Conservation (phyloP, 768 basidiomycete species). For the Naganishia onofrii region DNA sequence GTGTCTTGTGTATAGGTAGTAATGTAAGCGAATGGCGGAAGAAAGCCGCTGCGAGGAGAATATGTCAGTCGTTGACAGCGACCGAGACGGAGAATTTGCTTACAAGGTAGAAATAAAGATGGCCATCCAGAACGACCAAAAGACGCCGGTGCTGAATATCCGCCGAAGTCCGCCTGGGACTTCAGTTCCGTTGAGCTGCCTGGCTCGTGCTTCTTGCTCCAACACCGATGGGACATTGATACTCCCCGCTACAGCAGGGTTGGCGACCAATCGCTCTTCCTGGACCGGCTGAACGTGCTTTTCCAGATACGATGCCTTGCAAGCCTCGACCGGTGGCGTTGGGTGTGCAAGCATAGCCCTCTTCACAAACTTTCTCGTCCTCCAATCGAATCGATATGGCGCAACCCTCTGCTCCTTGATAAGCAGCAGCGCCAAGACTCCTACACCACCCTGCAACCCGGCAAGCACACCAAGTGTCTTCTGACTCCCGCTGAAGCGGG, state of each 20-base stretch:
- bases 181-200: neutral
- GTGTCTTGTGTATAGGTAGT: slow-evolving; percentile 27
- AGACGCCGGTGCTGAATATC: slow-evolving; percentile 16
- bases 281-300: neutral
- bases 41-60: slow-evolving; percentile 19
- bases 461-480: slow-evolving; percentile 22
- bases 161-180: neutral
- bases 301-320: neutral
- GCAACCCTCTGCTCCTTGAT: slow-evolving; percentile 15
- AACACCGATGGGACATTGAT: neutral
- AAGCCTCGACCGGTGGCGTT: neutral
- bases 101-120: slow-evolving; percentile 31
- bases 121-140: slow-evolving; percentile 21
- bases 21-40: slow-evolving; percentile 30
- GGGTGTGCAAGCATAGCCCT: neutral
- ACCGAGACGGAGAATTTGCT: neutral
- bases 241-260: neutral
- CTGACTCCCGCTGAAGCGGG: slow-evolving; percentile 13
- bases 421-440: slow-evolving; percentile 18
- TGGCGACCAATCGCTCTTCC: neutral
- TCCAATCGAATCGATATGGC: slow-evolving; percentile 5
- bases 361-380: slow-evolving; percentile 5
- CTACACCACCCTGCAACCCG: slow-evolving; percentile 14
- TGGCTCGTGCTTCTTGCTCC: neutral
- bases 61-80: neutral